Evolutionary conservation across 108 stramenopile genomes (phyloP), one percentile per base, ranked within the genome.

Genomic region (Skeletonema potamos): DNA sequence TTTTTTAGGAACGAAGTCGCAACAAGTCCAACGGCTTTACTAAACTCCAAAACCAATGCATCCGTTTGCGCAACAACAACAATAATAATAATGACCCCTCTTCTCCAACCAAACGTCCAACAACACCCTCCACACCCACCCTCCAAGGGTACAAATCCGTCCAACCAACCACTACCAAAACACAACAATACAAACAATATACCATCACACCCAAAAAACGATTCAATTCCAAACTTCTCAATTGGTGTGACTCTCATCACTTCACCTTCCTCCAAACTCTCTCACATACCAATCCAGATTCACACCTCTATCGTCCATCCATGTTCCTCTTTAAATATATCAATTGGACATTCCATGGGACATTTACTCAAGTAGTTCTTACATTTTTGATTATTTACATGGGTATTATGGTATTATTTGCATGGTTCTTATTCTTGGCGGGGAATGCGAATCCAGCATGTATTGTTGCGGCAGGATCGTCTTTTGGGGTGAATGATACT

Each of bases 361-460:
- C 24, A 1, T 81, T 81, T 30, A 61, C 65, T 7, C 36, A 61
- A 7, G 79, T 81, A 0, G 75, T 81, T 24, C 0, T 81, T 1
- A 33, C 74, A 1, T 75, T 81, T 32, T 39, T 81, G 15, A 30
- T 64, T 11, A 70, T 62, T 11, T 81, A 59, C 36, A 69, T 75
- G 37, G 29, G 4, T 2, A 4, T 71, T 1, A 51, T 29, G 20
- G 4, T 76, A 0, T 3, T 67, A 0, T 81, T 75, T 27, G 79
- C 62, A 6, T 39, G 6, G 26, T 56, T 81, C 2, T n/a, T 75
- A 0, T 0, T 67, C 0, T 33, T 27, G 1, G 73, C 63, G 0
- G 79, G 79, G 4, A 46, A 32, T 18, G 17, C 10, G 5, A 54
- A 81, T n/a, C 79, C 79, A 1, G 74, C 70, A 3, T 81, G 79